A percentile compares a stretch with the other conserved stretches of the same genome.
phyloP scores from a whole-genome alignment of 2,329 filamentous ascomycete genomes.

The Tricladium varicosporioides region DNA sequence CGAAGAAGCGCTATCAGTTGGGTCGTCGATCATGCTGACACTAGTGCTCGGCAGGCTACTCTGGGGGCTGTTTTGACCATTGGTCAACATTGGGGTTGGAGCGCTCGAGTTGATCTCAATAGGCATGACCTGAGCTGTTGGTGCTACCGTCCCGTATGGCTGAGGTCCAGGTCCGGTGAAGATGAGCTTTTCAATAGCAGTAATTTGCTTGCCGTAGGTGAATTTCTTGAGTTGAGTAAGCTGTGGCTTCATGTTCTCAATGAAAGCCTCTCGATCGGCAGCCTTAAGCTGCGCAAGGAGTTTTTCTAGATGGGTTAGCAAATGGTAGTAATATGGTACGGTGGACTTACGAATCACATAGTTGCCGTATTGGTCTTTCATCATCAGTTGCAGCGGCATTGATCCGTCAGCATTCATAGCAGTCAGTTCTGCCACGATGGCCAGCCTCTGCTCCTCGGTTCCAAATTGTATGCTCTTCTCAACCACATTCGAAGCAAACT shows the following conservation, averaged over 20 bases:
- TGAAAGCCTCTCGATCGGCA: constrained; percentile 56
- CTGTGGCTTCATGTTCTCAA: constrained; percentile 62
- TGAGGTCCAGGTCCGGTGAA: constrained; percentile 22
- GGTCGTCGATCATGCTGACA: constrained; percentile 44
- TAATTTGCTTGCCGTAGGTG: constrained; percentile 64
- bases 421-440: constrained; percentile 65
- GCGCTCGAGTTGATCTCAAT: constrained; percentile 50
- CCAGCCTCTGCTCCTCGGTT: constrained; percentile 63
- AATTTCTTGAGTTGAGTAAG: constrained; percentile 61
- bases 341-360: constrained; percentile 88
- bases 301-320: constrained; percentile 61
- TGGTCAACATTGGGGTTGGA: constrained; percentile 65
- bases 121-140: constrained; percentile 34
- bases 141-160: constrained; percentile 22
- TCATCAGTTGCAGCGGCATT: constrained; percentile 70
- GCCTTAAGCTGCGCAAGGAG: constrained; percentile 64
- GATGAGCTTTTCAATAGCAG: constrained; percentile 59
- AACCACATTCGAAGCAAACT: constrained; percentile 95
- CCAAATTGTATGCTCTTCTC: constrained; percentile 84
- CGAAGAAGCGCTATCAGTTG: constrained; percentile 23
- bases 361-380: constrained; percentile 91
- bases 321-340: too few species aligned
- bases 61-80: constrained; percentile 67
- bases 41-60: constrained; percentile 65
- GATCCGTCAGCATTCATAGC: constrained; percentile 61